Evolutionary conservation across 257 asterid genomes (phyloP), one percentile per base, ranked within the genome.

Genomic region (Lithospermum erythrorhizon): DNA sequence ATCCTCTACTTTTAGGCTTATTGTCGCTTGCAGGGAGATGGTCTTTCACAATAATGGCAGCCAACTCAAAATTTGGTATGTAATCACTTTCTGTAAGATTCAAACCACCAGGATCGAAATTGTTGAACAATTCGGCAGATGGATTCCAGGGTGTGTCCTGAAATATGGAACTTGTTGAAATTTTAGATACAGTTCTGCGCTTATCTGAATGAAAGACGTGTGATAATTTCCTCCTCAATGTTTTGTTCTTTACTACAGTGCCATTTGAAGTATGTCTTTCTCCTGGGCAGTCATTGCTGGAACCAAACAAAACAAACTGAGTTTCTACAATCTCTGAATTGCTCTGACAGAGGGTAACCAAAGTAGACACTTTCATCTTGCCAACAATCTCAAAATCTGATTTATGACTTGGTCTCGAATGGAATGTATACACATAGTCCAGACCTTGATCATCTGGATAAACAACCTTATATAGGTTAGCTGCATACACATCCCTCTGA

Each of bases 291-390:
- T 72, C 73, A 27, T 79, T 78, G 32, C 53, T 67, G 29, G 73
- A 73, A 55, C 75, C 81, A 18, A 81, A 83, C 59, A 87, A 73
- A 65, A 91, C 73, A 65, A 85, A 91, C 16, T 58, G 76, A 10
- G 84, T 87, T 79, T 91, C 96, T 56, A 61, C 65, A 21, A 81
- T 68, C 64, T 82, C 90, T 1, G 77, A 72, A 58, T 76, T 77
- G 62, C 73, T 73, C 6, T 78, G 70, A 61, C 82, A 62, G n/a
- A 79, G 74, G 11, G 80, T 65, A 67, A 79, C 68, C 11, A 83
- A 87, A 61, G 86, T 85, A 25, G 90, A 83, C 48, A 91, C 98
- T 25, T 70, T 74, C 96, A 91, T 91, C 70, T 68, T 76, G 58
- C 90, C 96, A 55, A 86, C 75, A 68, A 67, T 27, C 64, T 72